Conservation (phyloP, 176 grass and related monocot genomes). For the Lolium multiflorum region DNA sequence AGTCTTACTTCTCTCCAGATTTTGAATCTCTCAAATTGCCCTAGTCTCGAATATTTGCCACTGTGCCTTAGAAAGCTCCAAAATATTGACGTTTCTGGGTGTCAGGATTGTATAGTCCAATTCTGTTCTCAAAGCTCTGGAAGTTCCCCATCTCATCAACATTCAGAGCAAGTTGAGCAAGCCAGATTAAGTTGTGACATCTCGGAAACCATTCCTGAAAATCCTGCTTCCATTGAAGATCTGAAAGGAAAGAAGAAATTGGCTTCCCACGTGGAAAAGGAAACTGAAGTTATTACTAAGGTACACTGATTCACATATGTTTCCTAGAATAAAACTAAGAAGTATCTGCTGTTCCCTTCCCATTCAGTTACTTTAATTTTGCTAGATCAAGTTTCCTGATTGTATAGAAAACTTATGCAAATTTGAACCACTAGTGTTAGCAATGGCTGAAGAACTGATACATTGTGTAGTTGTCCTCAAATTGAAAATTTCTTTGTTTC, state of each 20-base stretch:
- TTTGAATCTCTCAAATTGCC: constrained; percentile 53
- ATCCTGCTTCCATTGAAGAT: constrained; percentile 4
- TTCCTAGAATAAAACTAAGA: constrained; percentile 9
- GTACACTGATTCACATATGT: constrained; percentile 22
- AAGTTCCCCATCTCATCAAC: constrained; percentile 21
- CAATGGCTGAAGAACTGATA: constrained; percentile 11
- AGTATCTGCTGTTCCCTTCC: background rate
- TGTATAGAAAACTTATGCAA: background rate
- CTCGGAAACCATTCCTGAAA: constrained; percentile 23
- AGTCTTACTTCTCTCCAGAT: constrained; percentile 50
- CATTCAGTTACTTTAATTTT: background rate
- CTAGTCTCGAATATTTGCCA: constrained; percentile 45
- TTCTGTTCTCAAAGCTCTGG: constrained; percentile 20
- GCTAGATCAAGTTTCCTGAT: constrained; percentile 13
- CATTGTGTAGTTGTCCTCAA: constrained; percentile 13
- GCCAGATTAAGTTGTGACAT: constrained; percentile 34
- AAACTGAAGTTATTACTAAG: constrained; percentile 23
- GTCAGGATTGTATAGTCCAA: constrained; percentile 41
- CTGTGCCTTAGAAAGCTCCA: constrained; percentile 33
- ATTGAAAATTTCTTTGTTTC: background rate
- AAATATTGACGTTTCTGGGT: constrained; percentile 46
- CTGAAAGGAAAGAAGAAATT: constrained; percentile 20
- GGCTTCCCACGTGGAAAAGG: background rate
- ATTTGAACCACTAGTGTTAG: constrained; percentile 4
- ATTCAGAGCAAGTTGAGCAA: constrained; percentile 31